Evolutionary conservation across 208 protist species (phyloP).

Genomic region (Leishmania lainsoni): DNA sequence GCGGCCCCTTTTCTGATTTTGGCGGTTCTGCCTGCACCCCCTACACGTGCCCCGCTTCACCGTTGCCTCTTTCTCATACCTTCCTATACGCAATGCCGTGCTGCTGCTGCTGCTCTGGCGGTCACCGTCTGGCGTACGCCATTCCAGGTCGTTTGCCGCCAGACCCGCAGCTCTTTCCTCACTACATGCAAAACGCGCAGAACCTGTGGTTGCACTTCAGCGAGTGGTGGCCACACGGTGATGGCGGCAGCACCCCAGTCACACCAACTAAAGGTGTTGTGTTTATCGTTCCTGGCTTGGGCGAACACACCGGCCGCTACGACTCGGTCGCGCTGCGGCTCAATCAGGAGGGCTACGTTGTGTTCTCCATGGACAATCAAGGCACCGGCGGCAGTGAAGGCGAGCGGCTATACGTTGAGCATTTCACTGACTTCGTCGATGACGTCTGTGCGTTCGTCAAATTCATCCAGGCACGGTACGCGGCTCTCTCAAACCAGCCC

Average conservation of each 20-base stretch:
- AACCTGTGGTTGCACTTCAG: constrained; percentile 69
- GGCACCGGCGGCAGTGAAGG: constrained; percentile 79
- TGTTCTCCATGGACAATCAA: constrained; percentile 78
- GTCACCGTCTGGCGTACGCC: constrained; percentile 50
- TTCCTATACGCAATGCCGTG: constrained; percentile 2
- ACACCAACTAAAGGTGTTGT: constrained; percentile 40
- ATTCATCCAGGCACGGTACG: constrained; percentile 37
- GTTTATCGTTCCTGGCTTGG: constrained; percentile 75
- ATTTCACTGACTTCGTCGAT: constrained; percentile 75
- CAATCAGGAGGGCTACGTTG: constrained; percentile 51
- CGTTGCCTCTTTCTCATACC: background rate
- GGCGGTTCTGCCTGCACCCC: background rate
- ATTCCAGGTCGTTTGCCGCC: constrained; percentile 47
- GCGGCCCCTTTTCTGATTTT: background rate
- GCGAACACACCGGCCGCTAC: constrained; percentile 78
- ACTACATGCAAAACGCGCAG: constrained; percentile 79
- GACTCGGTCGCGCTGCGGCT: constrained; percentile 61
- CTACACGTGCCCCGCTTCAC: background rate
- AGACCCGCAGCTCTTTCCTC: constrained; percentile 64
- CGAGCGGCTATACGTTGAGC: constrained; percentile 65
- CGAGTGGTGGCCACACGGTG: constrained; percentile 67
- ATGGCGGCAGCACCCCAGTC: background rate
- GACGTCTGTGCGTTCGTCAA: constrained; percentile 62
- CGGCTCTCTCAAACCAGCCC: constrained; percentile 39
- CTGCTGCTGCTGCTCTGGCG: constrained; percentile 6